Evolutionary conservation across 2,329 filamentous ascomycete species (phyloP).

Genomic region (Fusarium pininemorale): DNA sequence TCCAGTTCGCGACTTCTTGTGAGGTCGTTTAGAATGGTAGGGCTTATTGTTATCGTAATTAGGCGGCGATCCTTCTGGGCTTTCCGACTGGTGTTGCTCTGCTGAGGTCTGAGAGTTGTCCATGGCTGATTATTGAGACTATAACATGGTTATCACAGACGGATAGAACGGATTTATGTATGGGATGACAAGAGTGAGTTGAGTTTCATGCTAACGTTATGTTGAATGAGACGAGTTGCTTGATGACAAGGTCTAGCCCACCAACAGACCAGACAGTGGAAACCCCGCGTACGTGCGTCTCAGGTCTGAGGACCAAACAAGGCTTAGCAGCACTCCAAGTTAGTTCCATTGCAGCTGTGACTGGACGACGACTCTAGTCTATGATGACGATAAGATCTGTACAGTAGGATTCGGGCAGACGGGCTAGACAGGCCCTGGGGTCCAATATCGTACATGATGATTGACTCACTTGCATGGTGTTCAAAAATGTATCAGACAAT

Average conservation of each 20-base stretch:
- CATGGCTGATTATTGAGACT: slow-evolving; percentile 10
- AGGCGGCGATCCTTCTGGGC: slow-evolving; percentile 22
- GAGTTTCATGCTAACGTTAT: not conserved
- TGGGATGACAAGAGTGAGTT: not conserved
- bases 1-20: slow-evolving; percentile 63
- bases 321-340: slow-evolving; percentile 11
- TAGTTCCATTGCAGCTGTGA: slow-evolving; percentile 7
- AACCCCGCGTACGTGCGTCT: slow-evolving; percentile 20
- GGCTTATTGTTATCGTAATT: slow-evolving; percentile 33
- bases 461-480: not conserved
- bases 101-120: not conserved
- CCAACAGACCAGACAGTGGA: slow-evolving; percentile 1
- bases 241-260: slow-evolving; percentile 9
- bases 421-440: not conserved
- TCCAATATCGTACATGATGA: not conserved
- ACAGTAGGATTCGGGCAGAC: not conserved
- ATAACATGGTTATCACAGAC: not conserved
- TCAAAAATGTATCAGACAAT: not conserved
- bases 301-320: slow-evolving; percentile 15
- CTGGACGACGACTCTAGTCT: slow-evolving; percentile 21
- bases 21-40: slow-evolving; percentile 59
- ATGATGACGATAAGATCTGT: slow-evolving; percentile 24
- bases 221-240: not conserved
- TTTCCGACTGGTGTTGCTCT: slow-evolving; percentile 10
- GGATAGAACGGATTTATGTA: not conserved